A percentile compares a stretch with the other conserved stretches of the same genome.
Conservation (phyloP, 1,284 basidiomycete species). For the Trametes polyzona region DNA sequence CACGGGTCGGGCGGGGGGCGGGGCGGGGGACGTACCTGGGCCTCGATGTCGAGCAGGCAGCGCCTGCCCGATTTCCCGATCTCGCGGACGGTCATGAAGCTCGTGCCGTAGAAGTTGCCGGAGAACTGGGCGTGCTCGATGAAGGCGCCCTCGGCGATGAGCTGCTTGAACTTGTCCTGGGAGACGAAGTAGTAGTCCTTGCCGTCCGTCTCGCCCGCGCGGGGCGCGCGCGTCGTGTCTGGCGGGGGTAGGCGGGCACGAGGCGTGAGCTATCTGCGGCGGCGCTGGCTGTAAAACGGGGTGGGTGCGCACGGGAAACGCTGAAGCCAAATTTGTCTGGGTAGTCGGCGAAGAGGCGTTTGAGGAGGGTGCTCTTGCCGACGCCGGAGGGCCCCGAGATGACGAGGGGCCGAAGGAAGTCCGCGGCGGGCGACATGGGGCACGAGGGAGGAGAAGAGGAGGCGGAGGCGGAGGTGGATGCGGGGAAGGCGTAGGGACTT, state of each 20-base stretch:
- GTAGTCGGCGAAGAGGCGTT: slow-evolving; percentile 80
- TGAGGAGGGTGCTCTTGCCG: slow-evolving; percentile 93
- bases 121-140: slow-evolving; percentile 88
- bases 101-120: slow-evolving; percentile 93
- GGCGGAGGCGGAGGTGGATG: not conserved
- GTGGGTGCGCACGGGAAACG: slow-evolving; percentile 79
- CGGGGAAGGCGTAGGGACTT: not conserved
- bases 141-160: slow-evolving; percentile 67
- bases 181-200: slow-evolving; percentile 80
- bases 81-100: slow-evolving; percentile 65
- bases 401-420: slow-evolving; percentile 64
- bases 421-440: slow-evolving; percentile 35
- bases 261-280: slow-evolving; percentile 18
- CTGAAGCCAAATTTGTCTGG: slow-evolving; percentile 92
- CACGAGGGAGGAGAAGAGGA: slow-evolving; percentile 9
- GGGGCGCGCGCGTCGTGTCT: slow-evolving; percentile 93
- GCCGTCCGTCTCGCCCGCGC: slow-evolving; percentile 84
- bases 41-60: slow-evolving; percentile 97
- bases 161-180: slow-evolving; percentile 61
- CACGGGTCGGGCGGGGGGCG: not conserved
- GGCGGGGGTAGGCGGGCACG: slow-evolving; percentile 26
- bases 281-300: slow-evolving; percentile 4
- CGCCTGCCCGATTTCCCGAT: slow-evolving; percentile 67
- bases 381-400: slow-evolving; percentile 89
- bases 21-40: slow-evolving; percentile 73